phyloP scores from a whole-genome alignment of 179 eudicot species.

The Carnegiea gigantea region DNA sequence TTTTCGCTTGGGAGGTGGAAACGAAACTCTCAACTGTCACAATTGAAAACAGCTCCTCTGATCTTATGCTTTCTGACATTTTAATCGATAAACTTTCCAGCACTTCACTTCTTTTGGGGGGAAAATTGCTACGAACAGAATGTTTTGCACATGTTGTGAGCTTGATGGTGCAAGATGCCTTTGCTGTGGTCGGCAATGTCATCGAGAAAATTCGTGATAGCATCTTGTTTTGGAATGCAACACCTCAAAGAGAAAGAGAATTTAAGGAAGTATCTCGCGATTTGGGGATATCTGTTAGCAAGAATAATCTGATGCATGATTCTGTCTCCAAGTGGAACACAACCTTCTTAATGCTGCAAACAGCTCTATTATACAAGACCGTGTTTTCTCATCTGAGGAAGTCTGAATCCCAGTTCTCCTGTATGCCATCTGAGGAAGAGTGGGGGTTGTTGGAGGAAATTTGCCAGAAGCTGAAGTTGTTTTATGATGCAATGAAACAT shows the following conservation, averaged over 20 bases:
- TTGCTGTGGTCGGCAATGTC: conserved; percentile 6
- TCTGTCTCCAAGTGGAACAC: conserved; percentile 24
- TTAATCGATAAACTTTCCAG: conserved; percentile 12
- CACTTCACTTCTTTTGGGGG: conserved; percentile 11
- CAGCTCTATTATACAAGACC: conserved; percentile 17
- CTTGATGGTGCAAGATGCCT: conserved; percentile 21
- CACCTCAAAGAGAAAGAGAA: conserved; percentile 16
- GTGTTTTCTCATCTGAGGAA: conserved; percentile 18
- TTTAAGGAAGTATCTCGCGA: conserved; percentile 14
- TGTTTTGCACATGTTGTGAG: conserved; percentile 20
- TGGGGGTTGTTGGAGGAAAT: conserved; percentile 19
- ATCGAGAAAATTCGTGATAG: conserved; percentile 14
- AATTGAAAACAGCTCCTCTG: neutral
- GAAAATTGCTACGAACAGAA: conserved; percentile 17
- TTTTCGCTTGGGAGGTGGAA: conserved; percentile 14
- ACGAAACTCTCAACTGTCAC: conserved; percentile 17
- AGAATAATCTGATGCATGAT: conserved; percentile 15
- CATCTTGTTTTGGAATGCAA: conserved; percentile 19
- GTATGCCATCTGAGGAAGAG: conserved; percentile 24
- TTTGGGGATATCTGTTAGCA: conserved; percentile 7
- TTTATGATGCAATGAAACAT: neutral
- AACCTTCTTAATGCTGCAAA: conserved; percentile 20
- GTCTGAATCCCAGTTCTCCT: conserved; percentile 9
- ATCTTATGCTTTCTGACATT: conserved; percentile 2
- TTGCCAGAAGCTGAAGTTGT: conserved; percentile 4